Conservation (phyloP, 2,329 filamentous ascomycete species). For the Sclerotinia borealis region DNA sequence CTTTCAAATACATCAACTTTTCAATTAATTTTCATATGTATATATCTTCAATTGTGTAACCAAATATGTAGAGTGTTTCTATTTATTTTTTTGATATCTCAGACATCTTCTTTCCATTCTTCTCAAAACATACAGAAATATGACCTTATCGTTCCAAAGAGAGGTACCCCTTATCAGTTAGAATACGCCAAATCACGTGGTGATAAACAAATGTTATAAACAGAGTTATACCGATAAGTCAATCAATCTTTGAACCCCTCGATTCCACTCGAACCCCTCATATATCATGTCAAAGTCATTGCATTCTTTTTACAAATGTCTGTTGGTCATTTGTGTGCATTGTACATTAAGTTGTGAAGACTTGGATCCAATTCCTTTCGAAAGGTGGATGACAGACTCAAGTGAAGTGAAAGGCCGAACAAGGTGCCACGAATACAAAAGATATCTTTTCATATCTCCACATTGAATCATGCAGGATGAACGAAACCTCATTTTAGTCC, state of each 20-base stretch:
- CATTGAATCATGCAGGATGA: conserved; percentile 3
- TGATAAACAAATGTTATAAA: neutral
- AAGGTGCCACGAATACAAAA: conserved; percentile 6
- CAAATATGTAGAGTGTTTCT: neutral
- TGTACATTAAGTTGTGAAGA: neutral
- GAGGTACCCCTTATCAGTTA: neutral
- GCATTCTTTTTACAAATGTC: neutral
- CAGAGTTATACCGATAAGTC: neutral
- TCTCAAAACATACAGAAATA: neutral
- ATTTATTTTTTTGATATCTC: neutral
- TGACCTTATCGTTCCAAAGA: neutral
- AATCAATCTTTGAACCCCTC: neutral
- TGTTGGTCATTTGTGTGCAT: too few relatives aligned
- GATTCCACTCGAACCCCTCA: neutral
- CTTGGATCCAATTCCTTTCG: neutral
- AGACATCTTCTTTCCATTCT: too few relatives aligned
- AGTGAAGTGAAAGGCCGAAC: neutral
- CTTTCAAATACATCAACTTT: neutral
- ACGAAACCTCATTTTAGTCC: conserved; percentile 6
- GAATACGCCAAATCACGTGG: conserved; percentile 3
- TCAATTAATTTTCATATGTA: neutral
- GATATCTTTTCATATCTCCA: conserved; percentile 5
- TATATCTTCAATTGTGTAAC: accelerated
- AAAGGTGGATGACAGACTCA: neutral
- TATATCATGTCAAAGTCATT: neutral